Conservation (phyloP, 345 rosid genomes). For the Lepidium didymum region DNA sequence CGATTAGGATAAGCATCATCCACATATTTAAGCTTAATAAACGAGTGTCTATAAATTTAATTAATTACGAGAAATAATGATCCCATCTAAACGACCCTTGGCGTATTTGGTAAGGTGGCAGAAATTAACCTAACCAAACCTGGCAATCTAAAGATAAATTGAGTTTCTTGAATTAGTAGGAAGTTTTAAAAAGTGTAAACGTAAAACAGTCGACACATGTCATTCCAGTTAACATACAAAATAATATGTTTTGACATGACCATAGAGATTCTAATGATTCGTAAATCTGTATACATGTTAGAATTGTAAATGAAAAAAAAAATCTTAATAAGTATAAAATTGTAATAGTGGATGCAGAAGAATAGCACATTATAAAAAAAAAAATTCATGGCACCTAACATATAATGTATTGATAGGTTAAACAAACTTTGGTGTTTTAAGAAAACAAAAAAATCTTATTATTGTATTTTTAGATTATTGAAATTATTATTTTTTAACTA, state of each 20-base stretch:
- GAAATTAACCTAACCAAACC: neutral
- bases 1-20: neutral
- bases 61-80: slow-evolving; percentile 1
- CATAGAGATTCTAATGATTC: too few relatives aligned
- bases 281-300: too few relatives aligned
- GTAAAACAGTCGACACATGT: slow-evolving; percentile 1
- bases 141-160: neutral
- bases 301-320: too few relatives aligned
- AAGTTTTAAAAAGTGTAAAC: neutral
- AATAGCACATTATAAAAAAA: too few relatives aligned
- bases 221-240: neutral
- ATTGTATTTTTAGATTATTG: too few relatives aligned
- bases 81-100: slow-evolving; percentile 3
- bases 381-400: too few relatives aligned
- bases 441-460: too few relatives aligned
- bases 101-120: slow-evolving; percentile 18
- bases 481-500: too few relatives aligned
- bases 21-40: neutral
- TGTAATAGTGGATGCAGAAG: too few relatives aligned
- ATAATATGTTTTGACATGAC: neutral
- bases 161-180: slow-evolving; percentile 10
- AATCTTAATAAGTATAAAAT: too few relatives aligned
- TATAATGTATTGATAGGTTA: too few relatives aligned
- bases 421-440: too few relatives aligned
- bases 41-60: neutral